Base-by-base conservation (phyloP, 1,284 basidiomycete genomes). In the Filobasidium uniguttulatum region DNA sequence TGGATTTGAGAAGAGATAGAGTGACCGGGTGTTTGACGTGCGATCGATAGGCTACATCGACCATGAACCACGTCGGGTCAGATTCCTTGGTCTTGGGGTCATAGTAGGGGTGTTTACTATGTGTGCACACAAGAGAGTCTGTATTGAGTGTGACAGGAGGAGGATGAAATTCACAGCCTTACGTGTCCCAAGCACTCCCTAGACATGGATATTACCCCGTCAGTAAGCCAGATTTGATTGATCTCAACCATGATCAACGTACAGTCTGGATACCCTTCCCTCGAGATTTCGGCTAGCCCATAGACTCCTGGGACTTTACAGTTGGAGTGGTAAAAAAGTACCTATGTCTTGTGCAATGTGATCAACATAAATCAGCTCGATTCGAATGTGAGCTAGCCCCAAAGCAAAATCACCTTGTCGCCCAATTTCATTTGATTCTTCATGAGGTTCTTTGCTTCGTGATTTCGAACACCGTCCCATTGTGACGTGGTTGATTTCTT, bases 381-480 rank as follows among this genome's bases (percentile, higher is more conserved):
- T 33, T 33, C n/a, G 31, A 33, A 33, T 10, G 31, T 10, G 9
- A 33, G 9, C n/a, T n/a, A n/a, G 9, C 10, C 31, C 31, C n/a
- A n/a, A 12, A 26, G 12, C 2, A 25, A 17, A 22, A 19, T 17
- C 46, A 83, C 88, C 70, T 82, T 77, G 63, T 97, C 86, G 20
- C 83, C 86, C 6, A 79, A 58, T 58, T 77, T 77, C 91, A 97
- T 97, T 56, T 67, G 59, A 57, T 82, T 78, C 64, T 83, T 85
- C 84, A 97, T 90, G 53, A 90, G 72, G 59, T 89, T 90, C 60
- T 85, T 79, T 1, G 91, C 93, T 68, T 93, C 84, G 57, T 86
- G 85, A 63, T 88, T 94, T 36, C 91, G 55, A 2, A 70, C 68
- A 20, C 68, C 90, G 62, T 94, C 90, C 90, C 90, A 94, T 17